phyloP scores from a whole-genome alignment of 2,329 filamentous ascomycete species.

The Leptographium wingfieldii region DNA sequence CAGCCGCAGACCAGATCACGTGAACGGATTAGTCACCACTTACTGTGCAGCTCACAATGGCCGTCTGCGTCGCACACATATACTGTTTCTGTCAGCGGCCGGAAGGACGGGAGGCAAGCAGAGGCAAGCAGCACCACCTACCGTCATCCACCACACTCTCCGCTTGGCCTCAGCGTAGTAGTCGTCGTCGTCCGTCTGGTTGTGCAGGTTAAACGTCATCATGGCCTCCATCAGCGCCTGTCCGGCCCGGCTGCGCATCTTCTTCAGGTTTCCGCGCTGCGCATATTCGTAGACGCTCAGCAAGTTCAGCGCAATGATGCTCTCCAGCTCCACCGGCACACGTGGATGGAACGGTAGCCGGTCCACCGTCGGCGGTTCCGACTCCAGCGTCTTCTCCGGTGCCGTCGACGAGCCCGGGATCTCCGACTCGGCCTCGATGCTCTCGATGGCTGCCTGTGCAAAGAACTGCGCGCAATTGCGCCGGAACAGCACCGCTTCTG shows the following conservation, averaged over 20 bases:
- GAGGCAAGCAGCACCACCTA: constrained; percentile 12
- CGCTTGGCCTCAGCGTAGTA: constrained; percentile 33
- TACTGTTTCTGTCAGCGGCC: constrained; percentile 26
- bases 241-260: constrained; percentile 35
- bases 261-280: constrained; percentile 38
- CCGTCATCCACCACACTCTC: constrained; percentile 41
- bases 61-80: constrained; percentile 34
- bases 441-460: constrained; percentile 33
- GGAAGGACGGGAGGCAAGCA: too few relatives aligned
- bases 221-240: constrained; percentile 34
- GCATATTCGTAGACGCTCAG: constrained; percentile 40
- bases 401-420: constrained; percentile 30
- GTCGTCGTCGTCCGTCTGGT: constrained; percentile 23
- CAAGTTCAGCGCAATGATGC: constrained; percentile 33
- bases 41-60: constrained; percentile 37
- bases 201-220: constrained; percentile 32
- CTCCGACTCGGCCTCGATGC: constrained; percentile 35
- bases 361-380: constrained; percentile 10
- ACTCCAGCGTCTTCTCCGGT: constrained; percentile 30
- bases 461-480: constrained; percentile 35
- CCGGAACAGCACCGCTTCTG: constrained; percentile 29
- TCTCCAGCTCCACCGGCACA: constrained; percentile 32
- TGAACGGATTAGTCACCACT: constrained; percentile 3
- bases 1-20: background rate
- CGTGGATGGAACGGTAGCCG: constrained; percentile 30